Evolutionary conservation across 2,329 filamentous ascomycete species (phyloP).

Genomic region (Aspergillus sp.): DNA sequence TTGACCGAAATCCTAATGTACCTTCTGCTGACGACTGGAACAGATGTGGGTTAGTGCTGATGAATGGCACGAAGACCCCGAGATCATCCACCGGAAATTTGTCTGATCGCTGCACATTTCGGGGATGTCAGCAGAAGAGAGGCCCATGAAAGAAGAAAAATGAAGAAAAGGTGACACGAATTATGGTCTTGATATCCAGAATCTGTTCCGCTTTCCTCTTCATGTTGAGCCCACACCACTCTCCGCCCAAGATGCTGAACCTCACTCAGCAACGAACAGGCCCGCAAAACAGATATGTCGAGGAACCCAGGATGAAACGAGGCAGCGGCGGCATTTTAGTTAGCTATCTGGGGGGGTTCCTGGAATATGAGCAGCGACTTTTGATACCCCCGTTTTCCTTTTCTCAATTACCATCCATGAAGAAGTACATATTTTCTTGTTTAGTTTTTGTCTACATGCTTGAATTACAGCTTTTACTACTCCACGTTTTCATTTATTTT

Average conservation of each 20-base stretch:
- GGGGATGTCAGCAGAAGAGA: neutral
- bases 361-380: constrained; percentile 12
- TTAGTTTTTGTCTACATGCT: too few species aligned
- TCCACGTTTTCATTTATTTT: too few species aligned
- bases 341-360: neutral
- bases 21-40: constrained; percentile 1
- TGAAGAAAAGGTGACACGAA: neutral
- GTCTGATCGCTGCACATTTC: constrained; percentile 44
- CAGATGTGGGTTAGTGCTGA: constrained; percentile 99
- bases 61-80: constrained; percentile 99
- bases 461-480: too few species aligned
- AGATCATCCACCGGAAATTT: constrained; percentile 98
- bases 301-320: constrained; percentile 1
- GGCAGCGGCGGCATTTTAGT: too few species aligned
- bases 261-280: too few species aligned
- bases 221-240: neutral
- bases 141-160: neutral
- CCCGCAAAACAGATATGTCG: neutral
- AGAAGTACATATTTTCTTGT: too few species aligned
- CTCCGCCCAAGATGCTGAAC: neutral
- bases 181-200: neutral
- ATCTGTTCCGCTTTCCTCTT: neutral
- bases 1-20: neutral
- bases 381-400: constrained; percentile 20
- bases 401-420: neutral